Evolutionary conservation across 768 basidiomycete genomes (phyloP).

Genomic region (Phlebiopsis flavidoalba): DNA sequence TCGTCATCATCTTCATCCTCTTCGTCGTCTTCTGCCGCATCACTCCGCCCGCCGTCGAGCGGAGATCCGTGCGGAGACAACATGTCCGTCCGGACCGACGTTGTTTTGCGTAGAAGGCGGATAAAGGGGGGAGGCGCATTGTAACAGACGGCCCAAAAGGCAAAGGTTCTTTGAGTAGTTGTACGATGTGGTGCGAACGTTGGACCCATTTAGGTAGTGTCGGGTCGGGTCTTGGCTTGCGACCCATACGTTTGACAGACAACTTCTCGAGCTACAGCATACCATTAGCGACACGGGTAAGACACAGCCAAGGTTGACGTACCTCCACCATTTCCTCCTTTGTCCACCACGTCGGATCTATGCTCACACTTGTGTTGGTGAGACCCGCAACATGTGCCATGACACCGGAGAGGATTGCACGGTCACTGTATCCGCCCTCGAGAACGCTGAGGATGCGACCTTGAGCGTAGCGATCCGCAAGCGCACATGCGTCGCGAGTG

Average conservation of each 20-base stretch:
- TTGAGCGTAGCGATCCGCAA: slow-evolving; percentile 59
- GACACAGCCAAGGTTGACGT: background rate
- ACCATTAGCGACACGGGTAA: background rate
- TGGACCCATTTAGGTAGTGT: background rate
- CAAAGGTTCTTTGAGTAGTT: background rate
- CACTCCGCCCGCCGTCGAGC: too few relatives aligned
- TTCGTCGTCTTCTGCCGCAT: too few relatives aligned
- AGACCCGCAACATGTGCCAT: slow-evolving; percentile 81
- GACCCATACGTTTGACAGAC: background rate
- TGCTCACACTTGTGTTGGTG: slow-evolving; percentile 26
- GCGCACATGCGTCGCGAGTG: slow-evolving; percentile 57
- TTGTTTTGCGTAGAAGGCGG: too few relatives aligned
- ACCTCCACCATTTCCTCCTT: background rate
- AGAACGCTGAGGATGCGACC: slow-evolving; percentile 83
- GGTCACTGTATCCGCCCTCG: slow-evolving; percentile 93
- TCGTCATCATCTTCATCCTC: too few relatives aligned
- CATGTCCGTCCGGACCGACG: too few relatives aligned
- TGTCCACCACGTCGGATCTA: slow-evolving; percentile 55
- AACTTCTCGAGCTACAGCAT: background rate
- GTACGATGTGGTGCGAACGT: background rate
- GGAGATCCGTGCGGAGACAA: too few relatives aligned
- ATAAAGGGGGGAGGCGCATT: too few relatives aligned
- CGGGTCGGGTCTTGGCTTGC: background rate
- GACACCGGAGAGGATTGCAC: slow-evolving; percentile 76
- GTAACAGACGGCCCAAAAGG: too few relatives aligned